These are phyloP conservation scores for Mrakia gelida DNA, from an alignment of 768 basidiomycete genomes.

Conservation along the genomic window DNA sequence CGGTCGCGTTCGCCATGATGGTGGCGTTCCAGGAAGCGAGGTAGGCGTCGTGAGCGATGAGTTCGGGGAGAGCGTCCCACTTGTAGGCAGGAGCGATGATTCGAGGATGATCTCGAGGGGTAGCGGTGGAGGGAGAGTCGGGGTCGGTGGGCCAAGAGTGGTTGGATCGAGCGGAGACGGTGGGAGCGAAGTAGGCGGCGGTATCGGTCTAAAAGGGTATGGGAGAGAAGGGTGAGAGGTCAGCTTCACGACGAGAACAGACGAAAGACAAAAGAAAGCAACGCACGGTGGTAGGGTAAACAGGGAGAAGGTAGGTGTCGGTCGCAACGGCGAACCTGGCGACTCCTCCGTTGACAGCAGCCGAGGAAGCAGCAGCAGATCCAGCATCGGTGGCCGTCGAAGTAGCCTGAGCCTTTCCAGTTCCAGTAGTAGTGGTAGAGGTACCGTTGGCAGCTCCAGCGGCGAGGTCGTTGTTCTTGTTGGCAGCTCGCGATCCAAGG, in stretches of 20 bases:
- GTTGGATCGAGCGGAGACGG: slow-evolving; percentile 45
- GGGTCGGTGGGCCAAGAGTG: slow-evolving; percentile 77
- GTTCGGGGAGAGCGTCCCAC: slow-evolving; percentile 72
- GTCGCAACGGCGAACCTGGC: slow-evolving; percentile 51
- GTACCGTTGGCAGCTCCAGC: not conserved
- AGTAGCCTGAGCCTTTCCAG: not conserved
- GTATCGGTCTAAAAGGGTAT: slow-evolving; percentile 50
- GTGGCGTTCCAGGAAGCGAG: slow-evolving; percentile 81
- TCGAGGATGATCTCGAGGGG: slow-evolving; percentile 77
- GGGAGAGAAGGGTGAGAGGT: too few relatives aligned
- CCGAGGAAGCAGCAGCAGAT: slow-evolving; percentile 17
- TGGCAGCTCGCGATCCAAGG: slow-evolving; percentile 60
- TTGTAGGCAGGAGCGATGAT: slow-evolving; percentile 88
- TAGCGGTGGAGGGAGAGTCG: slow-evolving; percentile 54
- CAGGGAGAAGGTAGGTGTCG: slow-evolving; percentile 70
- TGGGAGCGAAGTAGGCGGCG: slow-evolving; percentile 49
- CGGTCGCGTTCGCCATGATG: slow-evolving; percentile 81
- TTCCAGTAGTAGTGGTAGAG: not conserved
- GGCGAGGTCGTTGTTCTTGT: slow-evolving; percentile 45
- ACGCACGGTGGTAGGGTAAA: slow-evolving; percentile 85
- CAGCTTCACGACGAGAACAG: not conserved
- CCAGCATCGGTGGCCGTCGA: slow-evolving; percentile 24
- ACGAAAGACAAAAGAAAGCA: not conserved
- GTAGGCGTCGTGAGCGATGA: slow-evolving; percentile 81
- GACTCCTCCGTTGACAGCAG: slow-evolving; percentile 46